phyloP scores from a whole-genome alignment of 2,329 filamentous ascomycete genomes.

The Waltergamsia citrina region DNA sequence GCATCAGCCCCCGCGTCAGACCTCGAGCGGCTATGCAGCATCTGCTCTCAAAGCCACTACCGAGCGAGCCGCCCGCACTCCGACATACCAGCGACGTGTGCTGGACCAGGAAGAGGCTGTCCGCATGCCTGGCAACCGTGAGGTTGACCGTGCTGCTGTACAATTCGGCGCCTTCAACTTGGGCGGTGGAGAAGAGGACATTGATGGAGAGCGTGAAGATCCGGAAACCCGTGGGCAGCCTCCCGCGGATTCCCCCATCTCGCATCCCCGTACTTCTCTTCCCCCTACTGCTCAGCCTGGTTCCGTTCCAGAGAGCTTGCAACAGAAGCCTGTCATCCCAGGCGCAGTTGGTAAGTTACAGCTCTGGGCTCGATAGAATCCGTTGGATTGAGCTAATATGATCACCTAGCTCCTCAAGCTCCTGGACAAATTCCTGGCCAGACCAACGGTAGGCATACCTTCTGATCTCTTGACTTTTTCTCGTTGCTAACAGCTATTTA shows the following conservation, averaged over 20 bases:
- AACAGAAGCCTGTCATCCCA: slow-evolving; percentile 38
- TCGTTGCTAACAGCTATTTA: slow-evolving; percentile 8
- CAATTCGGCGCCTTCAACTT: slow-evolving; percentile 95
- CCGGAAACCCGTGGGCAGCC: slow-evolving; percentile 90
- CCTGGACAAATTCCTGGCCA: slow-evolving; percentile 10
- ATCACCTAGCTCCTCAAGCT: slow-evolving; percentile 12
- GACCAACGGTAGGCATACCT: background rate
- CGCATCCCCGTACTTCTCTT: slow-evolving; percentile 76
- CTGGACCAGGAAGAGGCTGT: slow-evolving; percentile 96
- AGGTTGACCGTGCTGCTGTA: slow-evolving; percentile 84
- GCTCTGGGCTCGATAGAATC: background rate
- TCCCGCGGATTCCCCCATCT: slow-evolving; percentile 82
- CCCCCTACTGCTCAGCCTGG: slow-evolving; percentile 59
- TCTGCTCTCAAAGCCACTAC: slow-evolving; percentile 71
- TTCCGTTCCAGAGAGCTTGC: slow-evolving; percentile 44
- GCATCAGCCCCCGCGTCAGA: slow-evolving; percentile 42
- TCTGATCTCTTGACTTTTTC: background rate
- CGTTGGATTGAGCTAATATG: too few relatives aligned
- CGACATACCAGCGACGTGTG: slow-evolving; percentile 77
- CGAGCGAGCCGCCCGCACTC: slow-evolving; percentile 53
- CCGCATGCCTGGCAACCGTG: slow-evolving; percentile 94
- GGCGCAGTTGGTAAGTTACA: slow-evolving; percentile 14
- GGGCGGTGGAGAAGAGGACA: slow-evolving; percentile 74
- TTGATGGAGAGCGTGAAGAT: slow-evolving; percentile 91
- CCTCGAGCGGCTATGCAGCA: slow-evolving; percentile 64